Conservation (phyloP, 2,329 filamentous ascomycete genomes). For the Curvularia lunata region DNA sequence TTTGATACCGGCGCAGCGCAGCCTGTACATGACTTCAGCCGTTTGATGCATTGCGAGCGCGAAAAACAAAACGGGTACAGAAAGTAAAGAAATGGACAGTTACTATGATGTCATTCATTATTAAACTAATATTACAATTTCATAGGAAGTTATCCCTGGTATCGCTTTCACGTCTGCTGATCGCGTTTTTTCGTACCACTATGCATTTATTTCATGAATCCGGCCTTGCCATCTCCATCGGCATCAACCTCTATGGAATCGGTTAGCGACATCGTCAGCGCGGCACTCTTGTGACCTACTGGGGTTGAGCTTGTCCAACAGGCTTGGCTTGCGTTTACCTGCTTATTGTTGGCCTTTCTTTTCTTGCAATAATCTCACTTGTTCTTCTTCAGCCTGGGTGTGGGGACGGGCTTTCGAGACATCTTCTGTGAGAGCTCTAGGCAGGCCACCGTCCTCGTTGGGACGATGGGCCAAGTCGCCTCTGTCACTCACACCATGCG, state of each 20-base stretch:
- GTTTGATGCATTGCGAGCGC: neutral
- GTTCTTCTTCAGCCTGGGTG: slow-evolving; percentile 25
- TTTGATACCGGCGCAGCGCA: slow-evolving; percentile 23
- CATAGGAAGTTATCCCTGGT: slow-evolving; percentile 16
- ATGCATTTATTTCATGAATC: slow-evolving; percentile 59
- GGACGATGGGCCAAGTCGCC: slow-evolving; percentile 15
- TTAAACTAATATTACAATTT: slow-evolving; percentile 19
- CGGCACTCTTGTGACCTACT: too few species aligned
- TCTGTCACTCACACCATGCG: slow-evolving; percentile 12
- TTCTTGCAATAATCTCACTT: slow-evolving; percentile 9
- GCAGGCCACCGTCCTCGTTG: slow-evolving; percentile 20
- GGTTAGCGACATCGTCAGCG: slow-evolving; percentile 5
- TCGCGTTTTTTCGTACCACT: slow-evolving; percentile 30
- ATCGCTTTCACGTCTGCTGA: slow-evolving; percentile 9
- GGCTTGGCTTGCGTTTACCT: slow-evolving; percentile 51
- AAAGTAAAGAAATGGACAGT: neutral
- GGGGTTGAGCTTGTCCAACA: slow-evolving; percentile 64
- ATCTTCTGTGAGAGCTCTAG: slow-evolving; percentile 20
- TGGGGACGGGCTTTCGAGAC: slow-evolving; percentile 20
- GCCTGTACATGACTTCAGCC: neutral
- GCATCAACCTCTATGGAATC: slow-evolving; percentile 49
- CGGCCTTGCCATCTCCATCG: slow-evolving; percentile 62
- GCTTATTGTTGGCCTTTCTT: slow-evolving; percentile 18
- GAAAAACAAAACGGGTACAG: neutral
- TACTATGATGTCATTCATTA: slow-evolving; percentile 7